Conservation (phyloP, 805 yeast species). For the Grigorovia humatica region DNA sequence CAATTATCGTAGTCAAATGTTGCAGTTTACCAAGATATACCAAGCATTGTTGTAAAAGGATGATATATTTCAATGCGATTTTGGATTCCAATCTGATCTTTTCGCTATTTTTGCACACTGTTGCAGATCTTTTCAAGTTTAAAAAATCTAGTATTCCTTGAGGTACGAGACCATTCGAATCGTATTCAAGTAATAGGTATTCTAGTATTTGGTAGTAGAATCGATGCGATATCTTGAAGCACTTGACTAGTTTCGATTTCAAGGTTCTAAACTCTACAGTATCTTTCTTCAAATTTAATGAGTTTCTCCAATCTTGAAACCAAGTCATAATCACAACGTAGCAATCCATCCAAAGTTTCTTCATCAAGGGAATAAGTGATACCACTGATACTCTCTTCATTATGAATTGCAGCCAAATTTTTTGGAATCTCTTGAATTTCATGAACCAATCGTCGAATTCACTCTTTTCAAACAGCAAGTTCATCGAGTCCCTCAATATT, state of each 20-base stretch:
- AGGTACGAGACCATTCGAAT: neutral
- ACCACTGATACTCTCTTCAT: neutral
- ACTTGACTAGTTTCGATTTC: constrained; percentile 42
- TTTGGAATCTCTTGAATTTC: neutral
- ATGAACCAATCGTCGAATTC: neutral
- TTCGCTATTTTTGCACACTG: neutral
- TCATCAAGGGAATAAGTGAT: neutral
- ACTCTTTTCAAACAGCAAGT: neutral
- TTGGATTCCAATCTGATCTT: neutral
- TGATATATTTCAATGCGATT: neutral
- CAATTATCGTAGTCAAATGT: neutral
- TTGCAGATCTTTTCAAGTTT: constrained; percentile 14
- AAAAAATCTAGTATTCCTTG: neutral
- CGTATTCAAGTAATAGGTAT: constrained; percentile 6
- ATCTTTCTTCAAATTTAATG: neutral
- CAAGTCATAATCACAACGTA: neutral
- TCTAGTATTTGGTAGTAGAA: constrained; percentile 39
- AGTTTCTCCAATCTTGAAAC: neutral
- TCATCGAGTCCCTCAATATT: neutral
- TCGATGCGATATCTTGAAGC: constrained; percentile 36
- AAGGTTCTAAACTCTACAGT: constrained; percentile 47
- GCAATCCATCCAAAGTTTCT: neutral
- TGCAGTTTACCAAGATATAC: constrained; percentile 3
- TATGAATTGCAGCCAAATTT: neutral
- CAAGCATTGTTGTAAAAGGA: constrained; percentile 1